Conservation (phyloP, 75 land plant genomes). For the Chamaecyparis obtusa region DNA sequence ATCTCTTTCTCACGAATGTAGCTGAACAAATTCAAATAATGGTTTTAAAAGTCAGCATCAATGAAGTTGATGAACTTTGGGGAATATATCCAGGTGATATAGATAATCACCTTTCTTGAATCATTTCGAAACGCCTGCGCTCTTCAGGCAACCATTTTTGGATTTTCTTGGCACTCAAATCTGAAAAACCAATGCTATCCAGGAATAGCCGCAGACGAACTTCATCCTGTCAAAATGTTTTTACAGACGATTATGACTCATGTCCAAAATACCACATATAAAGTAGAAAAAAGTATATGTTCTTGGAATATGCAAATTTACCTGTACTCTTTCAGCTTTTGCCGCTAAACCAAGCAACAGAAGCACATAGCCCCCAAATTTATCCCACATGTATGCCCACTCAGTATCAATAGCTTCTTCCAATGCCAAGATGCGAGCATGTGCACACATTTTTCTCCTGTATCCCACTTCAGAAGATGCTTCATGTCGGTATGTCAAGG, state of each 20-base stretch:
- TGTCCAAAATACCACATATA: background rate
- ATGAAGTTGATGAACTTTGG: background rate
- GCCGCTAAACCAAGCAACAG: slow-evolving; percentile 95
- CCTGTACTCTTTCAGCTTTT: slow-evolving; percentile 95
- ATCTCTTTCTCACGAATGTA: slow-evolving; percentile 97
- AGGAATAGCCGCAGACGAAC: slow-evolving; percentile 94
- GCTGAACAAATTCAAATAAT: slow-evolving; percentile 30
- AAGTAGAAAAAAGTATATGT: background rate
- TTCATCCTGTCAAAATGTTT: slow-evolving; percentile 71
- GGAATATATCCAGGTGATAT: background rate
- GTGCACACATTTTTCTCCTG: slow-evolving; percentile 91
- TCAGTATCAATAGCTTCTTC: slow-evolving; percentile 99
- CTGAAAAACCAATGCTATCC: slow-evolving; percentile 95
- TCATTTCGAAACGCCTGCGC: slow-evolving; percentile 87
- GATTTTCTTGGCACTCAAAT: slow-evolving; percentile 94
- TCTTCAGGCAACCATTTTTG: slow-evolving; percentile 99
- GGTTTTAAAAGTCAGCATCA: background rate
- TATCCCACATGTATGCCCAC: slow-evolving; percentile 99
- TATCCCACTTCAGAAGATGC: slow-evolving; percentile 61
- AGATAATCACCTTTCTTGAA: slow-evolving; percentile 83
- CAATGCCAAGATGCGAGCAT: slow-evolving; percentile 91
- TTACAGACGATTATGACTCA: background rate
- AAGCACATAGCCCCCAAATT: slow-evolving; percentile 99
- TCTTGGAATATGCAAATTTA: slow-evolving; percentile 13
- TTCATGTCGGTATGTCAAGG: slow-evolving; percentile 47